A percentile compares a stretch with the other conserved stretches of the same genome.
These are phyloP conservation scores for Waitea zeae DNA, from an alignment of 1,284 basidiomycete species.

Conservation along the genomic window DNA sequence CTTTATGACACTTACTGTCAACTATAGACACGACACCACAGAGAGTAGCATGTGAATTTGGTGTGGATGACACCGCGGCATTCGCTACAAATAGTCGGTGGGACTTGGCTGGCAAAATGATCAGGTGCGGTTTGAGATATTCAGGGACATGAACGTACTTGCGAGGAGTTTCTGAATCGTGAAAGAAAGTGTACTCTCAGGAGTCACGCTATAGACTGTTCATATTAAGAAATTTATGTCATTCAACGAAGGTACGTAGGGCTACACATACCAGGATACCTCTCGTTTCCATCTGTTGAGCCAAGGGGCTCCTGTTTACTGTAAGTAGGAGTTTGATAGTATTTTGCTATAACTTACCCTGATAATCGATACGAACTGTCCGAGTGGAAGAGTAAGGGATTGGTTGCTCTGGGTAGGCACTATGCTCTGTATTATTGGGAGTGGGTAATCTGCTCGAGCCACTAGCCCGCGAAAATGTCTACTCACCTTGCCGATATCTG, in stretches of 20 bases:
- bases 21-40: conserved; percentile 64
- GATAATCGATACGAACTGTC: conserved; percentile 49
- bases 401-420: conserved; percentile 62
- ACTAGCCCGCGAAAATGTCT: conserved; percentile 1
- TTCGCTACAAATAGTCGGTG: conserved; percentile 62
- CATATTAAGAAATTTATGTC: background rate
- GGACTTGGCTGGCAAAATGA: conserved; percentile 33
- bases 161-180: conserved; percentile 63
- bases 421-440: conserved; percentile 27
- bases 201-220: conserved; percentile 55
- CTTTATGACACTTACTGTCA: conserved; percentile 37
- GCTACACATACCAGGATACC: conserved; percentile 42
- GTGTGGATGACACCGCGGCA: conserved; percentile 27
- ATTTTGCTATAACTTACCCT: conserved; percentile 24
- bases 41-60: conserved; percentile 24
- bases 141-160: conserved; percentile 27
- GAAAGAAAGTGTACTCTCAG: conserved; percentile 41
- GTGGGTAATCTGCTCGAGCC: background rate
- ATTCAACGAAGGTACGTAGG: background rate
- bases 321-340: conserved; percentile 1
- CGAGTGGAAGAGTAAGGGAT: conserved; percentile 42
- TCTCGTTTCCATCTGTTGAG: conserved; percentile 52
- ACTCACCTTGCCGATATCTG: conserved; percentile 52
- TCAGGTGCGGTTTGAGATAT: background rate
- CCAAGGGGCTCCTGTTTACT: conserved; percentile 38